Conservation (phyloP, 805 yeast species). For the Yarrowia sp. region DNA sequence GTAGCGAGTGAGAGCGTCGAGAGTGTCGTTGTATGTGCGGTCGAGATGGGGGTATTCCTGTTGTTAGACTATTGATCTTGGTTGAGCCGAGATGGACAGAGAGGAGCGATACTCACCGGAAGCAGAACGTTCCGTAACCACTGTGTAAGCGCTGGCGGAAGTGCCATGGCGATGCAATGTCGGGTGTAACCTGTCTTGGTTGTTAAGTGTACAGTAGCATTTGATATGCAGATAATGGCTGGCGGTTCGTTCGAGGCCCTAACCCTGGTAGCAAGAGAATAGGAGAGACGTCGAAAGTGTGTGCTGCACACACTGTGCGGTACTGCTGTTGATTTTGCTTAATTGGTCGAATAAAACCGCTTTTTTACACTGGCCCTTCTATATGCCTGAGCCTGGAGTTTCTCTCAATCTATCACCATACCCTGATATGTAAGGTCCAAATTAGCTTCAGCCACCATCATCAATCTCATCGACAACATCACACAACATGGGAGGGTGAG, state of each 20-base stretch:
- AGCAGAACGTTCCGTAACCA: constrained; percentile 60
- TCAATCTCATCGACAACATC: constrained; percentile 17
- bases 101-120: constrained; percentile 45
- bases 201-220: not conserved
- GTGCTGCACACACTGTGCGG: too few species aligned
- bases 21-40: constrained; percentile 60
- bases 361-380: too few species aligned
- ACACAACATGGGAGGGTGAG: constrained; percentile 49
- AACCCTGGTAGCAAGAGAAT: not conserved
- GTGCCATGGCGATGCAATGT: constrained; percentile 27
- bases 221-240: constrained; percentile 10
- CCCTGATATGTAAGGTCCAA: not conserved
- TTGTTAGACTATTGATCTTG: not conserved
- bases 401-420: too few species aligned
- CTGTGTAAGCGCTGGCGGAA: constrained; percentile 48
- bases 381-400: too few species aligned
- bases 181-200: not conserved
- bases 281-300: too few species aligned
- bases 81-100: too few species aligned
- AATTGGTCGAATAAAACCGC: too few species aligned
- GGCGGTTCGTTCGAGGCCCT: not conserved
- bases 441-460: constrained; percentile 26
- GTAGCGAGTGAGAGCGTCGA: constrained; percentile 50
- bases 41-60: constrained; percentile 58
- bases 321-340: too few species aligned